Evolutionary conservation across 208 protist genomes (phyloP), one percentile per base, ranked within the genome.

Genomic region (Acanthamoeba pearcei): DNA sequence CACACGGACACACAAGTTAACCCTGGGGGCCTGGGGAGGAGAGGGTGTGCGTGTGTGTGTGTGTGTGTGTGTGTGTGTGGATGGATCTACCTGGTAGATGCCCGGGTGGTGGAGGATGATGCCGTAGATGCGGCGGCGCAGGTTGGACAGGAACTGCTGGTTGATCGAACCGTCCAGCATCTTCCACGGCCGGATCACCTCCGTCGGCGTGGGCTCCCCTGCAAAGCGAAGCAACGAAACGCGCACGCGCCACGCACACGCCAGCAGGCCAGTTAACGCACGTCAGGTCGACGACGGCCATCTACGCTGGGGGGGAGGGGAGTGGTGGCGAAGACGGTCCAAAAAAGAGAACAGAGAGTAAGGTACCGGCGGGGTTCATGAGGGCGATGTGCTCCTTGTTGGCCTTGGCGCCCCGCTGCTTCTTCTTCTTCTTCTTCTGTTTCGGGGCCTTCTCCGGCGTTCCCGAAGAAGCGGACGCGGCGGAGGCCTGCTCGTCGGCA

Each of bases 101-200:
- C 78, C 78, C 53, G 78, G 78, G 13, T 60, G 42, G 46, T 53
- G n/a, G n/a, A 86, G 42, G 13, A 86, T 86, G 35, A 60, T 32
- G 78, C 49, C 49, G 78, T 46, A 86, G 78, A 86, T 53, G 27
- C 53, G 42, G 22, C 78, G 78, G 49, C 78, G 78, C 12, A 86
- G 78, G 78, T 53, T 6, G 15, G 42, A 15, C 19, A 86, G 42
- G 46, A 86, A 86, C 46, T 60, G 22, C 13, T 32, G 19, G 46
- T 62, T 53, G 24, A 86, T 86, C 15, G 42, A 64, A 5, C 78
- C 78, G 46, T 86, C 78, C 49, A 86, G 49, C 53, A 62, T 62
- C 49, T 86, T 86, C 78, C 78, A 86, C 46, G 53, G 42, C 49
- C 53, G 1, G 46, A 86, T 62, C 46, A 86, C 78, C 24, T 86